Evolutionary conservation across 2,329 filamentous ascomycete genomes (phyloP), one percentile per base, ranked within the genome.

Genomic region (Cercospora sp.): DNA sequence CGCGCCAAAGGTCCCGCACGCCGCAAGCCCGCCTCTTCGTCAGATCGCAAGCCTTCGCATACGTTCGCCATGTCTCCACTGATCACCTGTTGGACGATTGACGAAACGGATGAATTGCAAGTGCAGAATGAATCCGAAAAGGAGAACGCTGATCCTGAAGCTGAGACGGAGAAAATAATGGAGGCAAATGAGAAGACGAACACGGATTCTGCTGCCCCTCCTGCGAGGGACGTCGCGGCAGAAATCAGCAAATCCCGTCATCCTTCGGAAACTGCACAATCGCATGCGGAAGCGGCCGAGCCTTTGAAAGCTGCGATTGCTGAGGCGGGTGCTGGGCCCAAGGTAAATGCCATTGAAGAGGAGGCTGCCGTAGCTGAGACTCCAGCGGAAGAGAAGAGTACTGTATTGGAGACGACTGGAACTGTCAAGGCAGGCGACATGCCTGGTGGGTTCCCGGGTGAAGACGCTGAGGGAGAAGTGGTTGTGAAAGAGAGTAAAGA

Each of bases 1-100:
- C 87, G 95, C 72, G 95, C 95, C 23, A 90, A 92, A 72, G 95
- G 95, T 10, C 95, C 95, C 16, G 89, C 93, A 73, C 87, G 93
- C 72, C 87, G 93, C 76, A 90, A 88, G 76, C 86, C 88, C 20
- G 86, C 86, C 16, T 88, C 91, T 26, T 87, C 85, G 10, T 86
- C 78, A 8, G 76, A 77, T 8, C 72, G 76, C 78, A 84, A 84
- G 79, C 82, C 8, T 81, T 84, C 70, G 16, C 42, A 70, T 82
- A 85, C 31, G 78, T 80, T 73, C 76, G 80, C 83, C 23, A 78
- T 82, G 65, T 78, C 78, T 12, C 73, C 71, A 2, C 72, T 80
- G 9, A 74, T 78, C 26, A 80, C 78, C 5, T 69, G 81, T 7
- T 84, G 80, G 79, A 74, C 80, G 12, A 82, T 83, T 66, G 79